phyloP scores from a whole-genome alignment of 441 rosid genomes.

The Croton laevigatus region DNA sequence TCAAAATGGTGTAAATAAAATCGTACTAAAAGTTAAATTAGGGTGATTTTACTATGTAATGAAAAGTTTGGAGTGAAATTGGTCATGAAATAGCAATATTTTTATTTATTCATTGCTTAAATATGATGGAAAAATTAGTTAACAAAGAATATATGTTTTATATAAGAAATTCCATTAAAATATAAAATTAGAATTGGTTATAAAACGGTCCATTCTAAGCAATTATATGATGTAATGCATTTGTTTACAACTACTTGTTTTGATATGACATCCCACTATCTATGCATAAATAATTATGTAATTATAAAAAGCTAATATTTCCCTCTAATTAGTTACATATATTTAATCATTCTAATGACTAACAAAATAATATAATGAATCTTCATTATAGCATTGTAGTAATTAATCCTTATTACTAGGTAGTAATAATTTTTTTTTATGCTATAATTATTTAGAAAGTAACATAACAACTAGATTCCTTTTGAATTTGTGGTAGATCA shows the following conservation, averaged over 20 bases:
- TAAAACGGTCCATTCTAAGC: no score
- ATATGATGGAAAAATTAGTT: no score
- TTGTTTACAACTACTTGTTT: neutral
- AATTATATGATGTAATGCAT: no score
- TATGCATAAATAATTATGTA: neutral
- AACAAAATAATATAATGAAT: neutral
- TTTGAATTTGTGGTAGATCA: neutral
- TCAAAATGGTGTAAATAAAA: no score
- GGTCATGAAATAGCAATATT: no score
- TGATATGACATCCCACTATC: neutral
- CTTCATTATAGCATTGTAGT: neutral
- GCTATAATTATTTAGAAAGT: constrained; percentile 13
- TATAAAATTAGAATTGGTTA: no score
- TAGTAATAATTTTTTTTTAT: neutral
- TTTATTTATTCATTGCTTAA: no score
- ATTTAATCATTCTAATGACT: neutral
- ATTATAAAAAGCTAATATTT: neutral
- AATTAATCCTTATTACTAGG: neutral
- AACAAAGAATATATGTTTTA: no score
- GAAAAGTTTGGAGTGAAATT: no score
- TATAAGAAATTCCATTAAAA: no score
- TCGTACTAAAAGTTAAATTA: no score
- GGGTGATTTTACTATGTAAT: no score
- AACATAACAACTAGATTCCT: constrained; percentile 4
- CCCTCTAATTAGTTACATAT: neutral